Evolutionary conservation across 2,329 filamentous ascomycete genomes (phyloP).

Genomic region (Paraphoma chrysanthemicola): DNA sequence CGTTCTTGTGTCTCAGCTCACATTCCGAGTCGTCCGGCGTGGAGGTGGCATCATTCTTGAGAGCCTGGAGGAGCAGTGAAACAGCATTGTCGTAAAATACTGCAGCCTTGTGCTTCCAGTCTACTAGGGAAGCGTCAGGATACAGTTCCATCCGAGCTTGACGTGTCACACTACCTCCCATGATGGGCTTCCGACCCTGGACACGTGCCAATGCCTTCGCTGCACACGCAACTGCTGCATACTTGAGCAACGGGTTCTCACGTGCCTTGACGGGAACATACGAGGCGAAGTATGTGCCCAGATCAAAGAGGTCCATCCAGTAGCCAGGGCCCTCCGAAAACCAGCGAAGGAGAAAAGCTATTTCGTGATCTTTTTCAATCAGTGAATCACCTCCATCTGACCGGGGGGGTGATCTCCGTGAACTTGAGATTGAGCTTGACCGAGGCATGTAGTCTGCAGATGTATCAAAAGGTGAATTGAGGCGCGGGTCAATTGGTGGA

Average conservation of each 20-base stretch:
- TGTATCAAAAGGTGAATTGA: constrained; percentile 38
- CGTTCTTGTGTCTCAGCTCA: constrained; percentile 23
- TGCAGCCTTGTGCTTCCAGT: constrained; percentile 67
- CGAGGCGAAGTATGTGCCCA: constrained; percentile 66
- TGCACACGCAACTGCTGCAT: constrained; percentile 66
- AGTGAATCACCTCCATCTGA: constrained; percentile 25
- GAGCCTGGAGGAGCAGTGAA: constrained; percentile 52
- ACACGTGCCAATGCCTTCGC: constrained; percentile 67
- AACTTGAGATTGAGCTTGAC: constrained; percentile 31
- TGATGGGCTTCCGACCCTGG: constrained; percentile 58
- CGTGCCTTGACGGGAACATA: constrained; percentile 65
- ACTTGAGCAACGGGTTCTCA: constrained; percentile 58
- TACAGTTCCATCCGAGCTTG: constrained; percentile 62
- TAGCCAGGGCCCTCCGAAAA: constrained; percentile 66
- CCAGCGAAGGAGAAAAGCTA: constrained; percentile 66
- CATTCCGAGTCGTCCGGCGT: constrained; percentile 39
- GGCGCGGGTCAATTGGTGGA: constrained; percentile 44
- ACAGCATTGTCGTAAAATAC: constrained; percentile 68
- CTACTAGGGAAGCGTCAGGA: constrained; percentile 55
- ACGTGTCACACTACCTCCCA: constrained; percentile 55
- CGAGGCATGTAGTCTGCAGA: constrained; percentile 33
- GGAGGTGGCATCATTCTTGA: constrained; percentile 41
- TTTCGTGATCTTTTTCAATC: constrained; percentile 58
- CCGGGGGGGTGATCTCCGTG: constrained; percentile 30
- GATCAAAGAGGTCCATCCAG: constrained; percentile 66